These are phyloP conservation scores for Phytophthora rubi DNA, from an alignment of 352 stramenopile species.

Conservation along the genomic window DNA sequence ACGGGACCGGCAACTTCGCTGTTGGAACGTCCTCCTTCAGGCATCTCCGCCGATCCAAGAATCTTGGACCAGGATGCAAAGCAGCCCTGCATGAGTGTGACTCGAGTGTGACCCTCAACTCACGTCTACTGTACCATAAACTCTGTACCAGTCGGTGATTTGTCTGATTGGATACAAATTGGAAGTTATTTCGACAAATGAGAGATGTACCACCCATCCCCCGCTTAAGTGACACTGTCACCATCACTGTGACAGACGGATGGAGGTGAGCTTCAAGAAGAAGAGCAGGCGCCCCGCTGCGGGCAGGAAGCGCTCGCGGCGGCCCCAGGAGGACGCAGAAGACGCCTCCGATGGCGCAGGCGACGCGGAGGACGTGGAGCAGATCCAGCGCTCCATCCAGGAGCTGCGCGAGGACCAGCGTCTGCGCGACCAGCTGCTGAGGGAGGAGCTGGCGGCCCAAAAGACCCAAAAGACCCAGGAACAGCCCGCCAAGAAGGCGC, in stretches of 20 bases:
- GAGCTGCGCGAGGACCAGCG: constrained; percentile 79
- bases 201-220: too few species aligned
- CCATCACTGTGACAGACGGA: neutral
- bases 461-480: constrained; percentile 26
- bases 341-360: constrained; percentile 6
- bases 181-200: too few species aligned
- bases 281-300: constrained; percentile 41
- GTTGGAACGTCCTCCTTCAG: constrained; percentile 20
- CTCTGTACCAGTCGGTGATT: too few species aligned
- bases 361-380: constrained; percentile 24
- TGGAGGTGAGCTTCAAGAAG: constrained; percentile 71
- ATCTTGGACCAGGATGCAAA: neutral
- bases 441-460: constrained; percentile 33
- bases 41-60: neutral
- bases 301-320: constrained; percentile 50
- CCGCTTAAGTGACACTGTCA: neutral
- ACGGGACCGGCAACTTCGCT: constrained; percentile 13
- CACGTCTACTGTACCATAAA: too few species aligned
- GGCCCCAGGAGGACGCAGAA: constrained; percentile 27
- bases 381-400: constrained; percentile 61
- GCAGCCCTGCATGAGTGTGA: too few species aligned
- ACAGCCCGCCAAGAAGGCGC: constrained; percentile 13
- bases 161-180: too few species aligned
- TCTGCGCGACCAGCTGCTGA: constrained; percentile 54
- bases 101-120: too few species aligned